A percentile compares a stretch with the other conserved stretches of the same genome.
phyloP scores from a whole-genome alignment of 2,329 filamentous ascomycete genomes.

The Daldinia eschscholtzii region DNA sequence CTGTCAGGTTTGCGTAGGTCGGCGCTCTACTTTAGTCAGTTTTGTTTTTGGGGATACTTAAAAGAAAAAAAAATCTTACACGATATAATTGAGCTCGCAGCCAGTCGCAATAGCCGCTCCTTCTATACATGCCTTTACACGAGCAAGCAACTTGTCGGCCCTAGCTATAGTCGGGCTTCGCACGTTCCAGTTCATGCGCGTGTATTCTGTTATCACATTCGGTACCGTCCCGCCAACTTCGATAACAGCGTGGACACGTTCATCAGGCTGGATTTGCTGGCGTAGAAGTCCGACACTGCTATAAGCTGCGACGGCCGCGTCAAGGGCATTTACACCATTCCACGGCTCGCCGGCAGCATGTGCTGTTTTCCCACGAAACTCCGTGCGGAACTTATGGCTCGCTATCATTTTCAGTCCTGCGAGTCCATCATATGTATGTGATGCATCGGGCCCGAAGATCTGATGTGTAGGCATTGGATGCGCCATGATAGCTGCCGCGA shows the following conservation, averaged over 20 bases:
- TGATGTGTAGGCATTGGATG: conserved; percentile 41
- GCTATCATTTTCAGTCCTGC: conserved; percentile 52
- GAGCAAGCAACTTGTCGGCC: conserved; percentile 47
- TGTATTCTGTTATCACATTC: conserved; percentile 58
- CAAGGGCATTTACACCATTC: conserved; percentile 56
- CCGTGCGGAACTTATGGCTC: conserved; percentile 51
- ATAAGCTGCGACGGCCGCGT: conserved; percentile 55
- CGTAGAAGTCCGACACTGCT: conserved; percentile 54
- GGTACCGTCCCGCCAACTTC: conserved; percentile 54
- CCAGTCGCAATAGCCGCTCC: conserved; percentile 54
- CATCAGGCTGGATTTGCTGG: conserved; percentile 55
- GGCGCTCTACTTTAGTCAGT: conserved; percentile 46
- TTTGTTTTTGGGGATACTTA: neutral
- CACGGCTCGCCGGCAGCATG: conserved; percentile 56
- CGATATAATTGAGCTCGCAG: conserved; percentile 54
- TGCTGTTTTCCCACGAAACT: conserved; percentile 53
- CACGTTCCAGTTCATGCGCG: conserved; percentile 57
- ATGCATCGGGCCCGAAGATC: conserved; percentile 12
- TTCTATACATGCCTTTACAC: conserved; percentile 56
- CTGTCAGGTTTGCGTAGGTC: conserved; percentile 60
- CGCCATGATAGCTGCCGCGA: conserved; percentile 52
- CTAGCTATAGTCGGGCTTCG: conserved; percentile 53
- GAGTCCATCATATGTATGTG: conserved; percentile 39
- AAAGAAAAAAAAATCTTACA: conserved; percentile 45
- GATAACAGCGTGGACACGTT: conserved; percentile 56